Percentiles rank a stretch among this genome's conserved stretches.
These are phyloP conservation scores for Gossypium gossypioides DNA, from an alignment of 441 rosid species.

Conservation along the genomic window DNA sequence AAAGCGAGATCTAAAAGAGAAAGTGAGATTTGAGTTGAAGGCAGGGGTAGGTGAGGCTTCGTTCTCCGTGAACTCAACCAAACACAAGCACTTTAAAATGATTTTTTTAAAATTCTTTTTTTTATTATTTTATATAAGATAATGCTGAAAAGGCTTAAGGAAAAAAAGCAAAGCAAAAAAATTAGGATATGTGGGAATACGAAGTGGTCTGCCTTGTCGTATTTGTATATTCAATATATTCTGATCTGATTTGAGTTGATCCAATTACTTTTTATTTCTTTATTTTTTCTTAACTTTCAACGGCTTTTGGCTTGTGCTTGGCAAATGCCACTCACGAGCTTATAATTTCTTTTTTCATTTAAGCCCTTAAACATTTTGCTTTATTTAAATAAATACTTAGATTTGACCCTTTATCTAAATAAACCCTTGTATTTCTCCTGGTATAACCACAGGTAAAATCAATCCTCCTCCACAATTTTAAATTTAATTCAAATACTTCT, in stretches of 20 bases:
- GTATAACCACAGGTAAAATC: too few relatives aligned
- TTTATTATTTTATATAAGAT: background rate
- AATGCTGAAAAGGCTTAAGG: background rate
- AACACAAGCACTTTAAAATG: background rate
- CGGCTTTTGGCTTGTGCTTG: background rate
- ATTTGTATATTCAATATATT: background rate
- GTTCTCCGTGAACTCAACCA: background rate
- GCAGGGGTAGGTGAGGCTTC: background rate
- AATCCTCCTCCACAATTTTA: too few relatives aligned
- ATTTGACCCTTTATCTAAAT: too few relatives aligned
- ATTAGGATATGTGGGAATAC: background rate
- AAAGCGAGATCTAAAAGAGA: constrained; percentile 2
- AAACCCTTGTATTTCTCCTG: too few relatives aligned
- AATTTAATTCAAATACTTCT: too few relatives aligned
- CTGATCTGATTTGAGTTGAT: background rate
- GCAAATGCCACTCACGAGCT: background rate
- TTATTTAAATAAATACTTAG: too few relatives aligned
- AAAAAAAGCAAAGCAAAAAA: too few relatives aligned
- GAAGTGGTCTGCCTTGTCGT: background rate
- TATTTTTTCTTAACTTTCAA: background rate
- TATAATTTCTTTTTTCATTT: background rate
- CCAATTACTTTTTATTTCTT: background rate
- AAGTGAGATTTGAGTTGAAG: background rate
- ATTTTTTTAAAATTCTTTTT: too few relatives aligned
- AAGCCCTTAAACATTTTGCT: background rate